A percentile compares a stretch with the other conserved stretches of the same genome.
Evolutionary conservation across 1,284 basidiomycete species (phyloP).

Genomic region (Tetrapyrgos nigripes): DNA sequence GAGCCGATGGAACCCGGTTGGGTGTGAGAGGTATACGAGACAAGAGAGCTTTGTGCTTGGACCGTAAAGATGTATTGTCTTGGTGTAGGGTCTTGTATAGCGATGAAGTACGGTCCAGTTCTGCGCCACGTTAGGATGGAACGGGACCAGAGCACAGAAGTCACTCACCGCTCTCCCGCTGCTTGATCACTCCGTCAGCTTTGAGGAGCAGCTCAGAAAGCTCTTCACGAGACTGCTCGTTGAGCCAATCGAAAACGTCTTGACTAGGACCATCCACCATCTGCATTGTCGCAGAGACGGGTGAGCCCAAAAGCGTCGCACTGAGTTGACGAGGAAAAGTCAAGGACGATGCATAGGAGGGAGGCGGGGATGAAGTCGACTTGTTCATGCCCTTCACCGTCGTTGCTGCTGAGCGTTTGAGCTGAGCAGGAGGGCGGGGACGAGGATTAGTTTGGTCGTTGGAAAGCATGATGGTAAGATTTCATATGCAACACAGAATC

Average conservation of each 20-base stretch:
- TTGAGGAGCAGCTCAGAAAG: conserved; percentile 51
- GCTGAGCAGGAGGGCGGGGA: conserved; percentile 66
- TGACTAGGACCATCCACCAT: conserved; percentile 32
- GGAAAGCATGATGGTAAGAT: conserved; percentile 53
- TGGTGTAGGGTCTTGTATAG: conserved; percentile 74
- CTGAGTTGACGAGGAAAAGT: conserved; percentile 18
- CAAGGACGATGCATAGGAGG: conserved; percentile 53
- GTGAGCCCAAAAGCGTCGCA: conserved; percentile 44
- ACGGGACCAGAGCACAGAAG: conserved; percentile 20
- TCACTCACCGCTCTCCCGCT: conserved; percentile 73
- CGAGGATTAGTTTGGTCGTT: conserved; percentile 51
- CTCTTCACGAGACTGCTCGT: conserved; percentile 73
- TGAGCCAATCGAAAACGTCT: conserved; percentile 54
- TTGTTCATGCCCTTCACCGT: conserved; percentile 31
- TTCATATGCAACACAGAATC: neutral
- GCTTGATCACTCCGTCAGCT: conserved; percentile 76
- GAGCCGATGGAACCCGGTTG: conserved; percentile 26
- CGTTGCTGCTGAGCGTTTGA: conserved; percentile 50
- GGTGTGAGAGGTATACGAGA: conserved; percentile 61
- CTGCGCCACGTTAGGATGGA: conserved; percentile 40
- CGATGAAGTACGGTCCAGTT: conserved; percentile 71
- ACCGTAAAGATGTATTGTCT: conserved; percentile 70
- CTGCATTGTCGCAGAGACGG: conserved; percentile 41
- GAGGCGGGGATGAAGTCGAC: conserved; percentile 51
- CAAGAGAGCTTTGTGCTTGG: conserved; percentile 70